Percentiles rank a stretch among this genome's conserved stretches.
These are phyloP conservation scores for Euphorbia lathyris DNA, from an alignment of 345 rosid species.

Conservation along the genomic window DNA sequence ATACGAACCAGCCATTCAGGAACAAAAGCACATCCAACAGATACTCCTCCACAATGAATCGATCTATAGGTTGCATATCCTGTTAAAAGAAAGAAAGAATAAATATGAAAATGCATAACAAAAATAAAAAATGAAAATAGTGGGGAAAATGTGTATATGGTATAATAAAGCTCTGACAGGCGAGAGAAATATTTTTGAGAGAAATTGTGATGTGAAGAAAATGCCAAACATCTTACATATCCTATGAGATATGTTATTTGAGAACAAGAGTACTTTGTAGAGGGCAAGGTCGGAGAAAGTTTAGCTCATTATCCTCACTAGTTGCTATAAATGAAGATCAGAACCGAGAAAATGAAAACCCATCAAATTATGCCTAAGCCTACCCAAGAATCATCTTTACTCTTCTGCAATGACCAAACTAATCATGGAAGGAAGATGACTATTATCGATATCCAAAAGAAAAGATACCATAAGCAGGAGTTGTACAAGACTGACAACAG, in stretches of 20 bases:
- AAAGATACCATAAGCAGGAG: neutral
- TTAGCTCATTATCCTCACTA: neutral
- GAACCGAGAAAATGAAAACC: neutral
- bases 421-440: neutral
- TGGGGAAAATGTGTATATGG: neutral
- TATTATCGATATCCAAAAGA: neutral
- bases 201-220: neutral
- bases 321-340: neutral
- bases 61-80: slow-evolving; percentile 96
- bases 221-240: neutral
- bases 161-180: neutral
- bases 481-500: neutral
- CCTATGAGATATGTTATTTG: neutral
- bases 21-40: slow-evolving; percentile 88
- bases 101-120: slow-evolving; percentile 5
- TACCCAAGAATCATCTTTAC: neutral
- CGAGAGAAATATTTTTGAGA: neutral
- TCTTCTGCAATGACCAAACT: neutral
- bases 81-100: slow-evolving; percentile 34
- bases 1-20: slow-evolving; percentile 93
- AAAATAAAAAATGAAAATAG: neutral
- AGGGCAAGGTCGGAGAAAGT: neutral
- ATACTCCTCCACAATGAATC: slow-evolving; percentile 89
- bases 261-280: neutral
- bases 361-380: neutral